Conservation (phyloP, 768 basidiomycete species). For the Chalciporus pseudorubinellus region DNA sequence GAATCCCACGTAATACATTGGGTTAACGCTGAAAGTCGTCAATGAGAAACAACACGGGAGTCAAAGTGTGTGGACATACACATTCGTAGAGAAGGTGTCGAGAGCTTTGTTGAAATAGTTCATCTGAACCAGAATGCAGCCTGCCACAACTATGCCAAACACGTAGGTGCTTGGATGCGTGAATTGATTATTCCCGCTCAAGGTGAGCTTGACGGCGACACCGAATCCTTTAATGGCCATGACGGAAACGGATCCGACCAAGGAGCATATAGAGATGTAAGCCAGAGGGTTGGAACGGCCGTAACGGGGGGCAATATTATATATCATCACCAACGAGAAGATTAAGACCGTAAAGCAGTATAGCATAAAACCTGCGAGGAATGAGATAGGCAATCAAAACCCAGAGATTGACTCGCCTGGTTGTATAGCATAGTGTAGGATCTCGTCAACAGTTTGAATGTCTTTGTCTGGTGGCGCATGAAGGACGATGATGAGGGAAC, state of each 20-base stretch:
- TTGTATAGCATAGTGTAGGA: constrained; percentile 87
- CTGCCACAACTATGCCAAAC: constrained; percentile 76
- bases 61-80: constrained; percentile 53
- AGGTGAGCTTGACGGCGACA: constrained; percentile 91
- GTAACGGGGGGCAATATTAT: constrained; percentile 76
- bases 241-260: constrained; percentile 94
- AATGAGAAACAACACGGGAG: neutral
- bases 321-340: constrained; percentile 85
- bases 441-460: constrained; percentile 90
- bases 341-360: constrained; percentile 86
- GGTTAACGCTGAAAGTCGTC: constrained; percentile 70
- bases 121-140: constrained; percentile 91
- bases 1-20: constrained; percentile 97
- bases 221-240: constrained; percentile 99
- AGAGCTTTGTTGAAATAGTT: constrained; percentile 98
- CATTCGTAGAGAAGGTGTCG: constrained; percentile 95
- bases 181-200: constrained; percentile 93
- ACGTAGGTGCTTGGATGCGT: constrained; percentile 95
- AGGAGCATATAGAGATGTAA: constrained; percentile 94
- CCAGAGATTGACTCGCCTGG: constrained; percentile 58
- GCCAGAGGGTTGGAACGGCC: constrained; percentile 87
- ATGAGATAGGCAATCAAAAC: constrained; percentile 7
- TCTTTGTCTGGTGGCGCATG: constrained; percentile 97
- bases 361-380: constrained; percentile 74
- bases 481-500: constrained; percentile 91